Base-by-base conservation (phyloP, 2,329 filamentous ascomycete species). In the Sclerotinia borealis region DNA sequence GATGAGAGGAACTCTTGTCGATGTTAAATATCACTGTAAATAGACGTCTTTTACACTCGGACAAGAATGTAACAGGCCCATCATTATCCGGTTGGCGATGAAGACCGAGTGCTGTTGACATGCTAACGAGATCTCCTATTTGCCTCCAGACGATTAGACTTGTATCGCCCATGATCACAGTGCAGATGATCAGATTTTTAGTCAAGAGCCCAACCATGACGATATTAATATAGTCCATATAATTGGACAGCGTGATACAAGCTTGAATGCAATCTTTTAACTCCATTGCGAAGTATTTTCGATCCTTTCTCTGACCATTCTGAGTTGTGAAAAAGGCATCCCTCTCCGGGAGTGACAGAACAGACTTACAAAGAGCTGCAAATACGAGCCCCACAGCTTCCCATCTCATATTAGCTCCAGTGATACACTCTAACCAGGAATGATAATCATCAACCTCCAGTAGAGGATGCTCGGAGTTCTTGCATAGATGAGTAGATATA, bases 1-100 rank as follows among this genome's bases (percentile, higher is more conserved):
- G 84, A 0, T 80, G 77, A 0, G 81, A 78, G 0, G 76, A 73
- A 10, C 78, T 78, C 49, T 85, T 84, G 68, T 86, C 83, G 10
- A 78, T 68, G 39, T 71, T 74, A 62, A 78, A 80, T 25, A 79
- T 65, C 2, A 74, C 68, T 0, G 72, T 72, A 6, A 77, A 76
- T 3, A 79, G 55, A 3, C 75, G 67, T 22, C 75, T 70, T 34
- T 72, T 72, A n/a, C 70, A 68, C 52, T 80, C 78, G 0, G 75
- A 75, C 2, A 74, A 68, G 1, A 77, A 69, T 0, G 77, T 67
- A 2, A 69, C 56, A 9, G 60, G 66, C 9, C 64, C 63, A 17
- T 62, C 64, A 19, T 61, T 59, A 7, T 70, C 66, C 1, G 60
- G 47, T 56, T 71, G 68, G 36, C 71, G 69, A 65, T 73, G 72